Conservation (phyloP, 495 filamentous ascomycete species). For the Haplographium delicatum region DNA sequence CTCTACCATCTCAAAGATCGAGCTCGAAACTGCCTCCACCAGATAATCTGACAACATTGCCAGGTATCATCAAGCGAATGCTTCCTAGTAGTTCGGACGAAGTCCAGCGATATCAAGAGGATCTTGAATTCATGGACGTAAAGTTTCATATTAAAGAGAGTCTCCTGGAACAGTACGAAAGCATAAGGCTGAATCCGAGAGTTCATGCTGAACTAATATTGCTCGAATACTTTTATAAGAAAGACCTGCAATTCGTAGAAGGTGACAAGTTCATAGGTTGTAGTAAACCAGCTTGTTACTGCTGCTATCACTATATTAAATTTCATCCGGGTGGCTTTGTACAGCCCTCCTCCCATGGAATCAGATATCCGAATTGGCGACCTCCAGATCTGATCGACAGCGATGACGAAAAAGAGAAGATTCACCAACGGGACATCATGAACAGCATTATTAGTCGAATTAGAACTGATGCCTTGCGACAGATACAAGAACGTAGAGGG, state of each 20-base stretch:
- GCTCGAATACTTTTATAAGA: constrained; percentile 25
- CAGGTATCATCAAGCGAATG: constrained; percentile 17
- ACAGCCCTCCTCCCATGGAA: constrained; percentile 21
- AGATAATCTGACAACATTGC: constrained; percentile 12
- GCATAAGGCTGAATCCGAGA: constrained; percentile 15
- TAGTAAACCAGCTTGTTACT: constrained; percentile 30
- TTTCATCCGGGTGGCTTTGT: constrained; percentile 26
- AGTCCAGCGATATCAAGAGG: constrained; percentile 6
- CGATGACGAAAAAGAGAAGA: constrained; percentile 4
- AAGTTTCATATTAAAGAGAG: constrained; percentile 13
- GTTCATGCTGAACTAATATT: constrained; percentile 27
- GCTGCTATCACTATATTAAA: constrained; percentile 28
- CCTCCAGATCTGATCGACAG: constrained; percentile 15
- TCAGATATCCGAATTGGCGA: constrained; percentile 26
- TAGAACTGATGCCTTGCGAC: constrained; percentile 13
- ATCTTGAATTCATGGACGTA: constrained; percentile 8
- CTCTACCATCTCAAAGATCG: constrained; percentile 6
- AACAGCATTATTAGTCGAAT: constrained; percentile 24
- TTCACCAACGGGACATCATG: constrained; percentile 19
- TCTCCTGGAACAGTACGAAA: constrained; percentile 2
- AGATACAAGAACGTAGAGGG: constrained; percentile 19
- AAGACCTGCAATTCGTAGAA: constrained; percentile 17
- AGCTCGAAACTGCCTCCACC: constrained; percentile 9
- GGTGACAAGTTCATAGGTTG: constrained; percentile 27
- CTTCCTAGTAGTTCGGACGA: not conserved